Conservation (phyloP, 2,329 filamentous ascomycete species). For the Alternaria sp. region DNA sequence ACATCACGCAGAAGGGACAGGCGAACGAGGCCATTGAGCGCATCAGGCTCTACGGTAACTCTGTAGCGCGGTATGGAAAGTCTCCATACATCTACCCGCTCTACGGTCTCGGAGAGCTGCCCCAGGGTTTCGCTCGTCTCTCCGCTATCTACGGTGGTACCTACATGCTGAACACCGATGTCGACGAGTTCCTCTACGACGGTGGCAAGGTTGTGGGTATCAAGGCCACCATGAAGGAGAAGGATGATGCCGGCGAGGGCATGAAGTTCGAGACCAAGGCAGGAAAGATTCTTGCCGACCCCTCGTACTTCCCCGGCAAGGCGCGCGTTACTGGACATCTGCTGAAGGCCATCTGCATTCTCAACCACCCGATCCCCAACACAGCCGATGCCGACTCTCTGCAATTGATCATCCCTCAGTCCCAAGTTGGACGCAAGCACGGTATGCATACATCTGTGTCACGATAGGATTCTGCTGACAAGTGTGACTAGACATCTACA, state of each 20-base stretch:
- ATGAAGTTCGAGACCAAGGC: constrained; percentile 98
- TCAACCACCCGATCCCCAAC: constrained; percentile 92
- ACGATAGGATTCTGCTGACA: constrained; percentile 15
- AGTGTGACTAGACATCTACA: constrained; percentile 81
- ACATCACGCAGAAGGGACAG: constrained; percentile 76
- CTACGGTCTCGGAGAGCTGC: constrained; percentile 95
- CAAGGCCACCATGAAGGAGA: constrained; percentile 94
- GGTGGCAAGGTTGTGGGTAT: constrained; percentile 89
- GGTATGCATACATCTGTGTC: constrained; percentile 63
- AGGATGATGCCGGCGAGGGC: constrained; percentile 73
- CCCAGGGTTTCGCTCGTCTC: constrained; percentile 95
- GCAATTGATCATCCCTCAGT: constrained; percentile 97
- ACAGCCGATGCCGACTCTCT: constrained; percentile 89
- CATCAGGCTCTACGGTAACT: constrained; percentile 96
- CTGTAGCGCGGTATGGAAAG: constrained; percentile 96
- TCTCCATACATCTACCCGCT: constrained; percentile 99
- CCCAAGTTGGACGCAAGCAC: constrained; percentile 95
- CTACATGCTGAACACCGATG: constrained; percentile 97
- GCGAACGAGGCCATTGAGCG: constrained; percentile 89
- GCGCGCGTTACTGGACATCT: constrained; percentile 88
- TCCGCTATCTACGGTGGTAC: constrained; percentile 99
- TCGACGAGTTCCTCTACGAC: constrained; percentile 90
- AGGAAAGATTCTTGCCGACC: constrained; percentile 94
- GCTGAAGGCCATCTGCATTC: constrained; percentile 94
- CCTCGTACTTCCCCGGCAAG: constrained; percentile 94